Evolutionary conservation across 176 grass and related monocot genomes (phyloP).

Genomic region (Secale cereale): DNA sequence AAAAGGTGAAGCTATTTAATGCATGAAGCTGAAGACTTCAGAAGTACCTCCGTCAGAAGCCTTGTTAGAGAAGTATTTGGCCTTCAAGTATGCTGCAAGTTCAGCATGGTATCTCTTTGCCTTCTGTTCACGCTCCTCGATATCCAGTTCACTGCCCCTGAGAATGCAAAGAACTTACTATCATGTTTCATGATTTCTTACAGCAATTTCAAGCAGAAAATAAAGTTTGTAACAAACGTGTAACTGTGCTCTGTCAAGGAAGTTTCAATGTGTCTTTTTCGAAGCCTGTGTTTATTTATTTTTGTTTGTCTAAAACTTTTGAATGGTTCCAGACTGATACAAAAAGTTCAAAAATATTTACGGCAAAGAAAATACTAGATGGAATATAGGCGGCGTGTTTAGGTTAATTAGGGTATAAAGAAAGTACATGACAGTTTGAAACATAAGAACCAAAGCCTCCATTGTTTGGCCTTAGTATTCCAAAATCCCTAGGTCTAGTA

Average conservation of each 20-base stretch:
- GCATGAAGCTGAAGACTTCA: background rate
- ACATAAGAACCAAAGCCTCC: background rate
- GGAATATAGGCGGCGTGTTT: background rate
- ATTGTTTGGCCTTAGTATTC: slow-evolving; percentile 3
- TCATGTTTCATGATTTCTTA: slow-evolving; percentile 6
- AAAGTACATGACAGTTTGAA: background rate
- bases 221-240: slow-evolving; percentile 9
- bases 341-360: too few species aligned
- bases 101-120: slow-evolving; percentile 46
- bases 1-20: background rate
- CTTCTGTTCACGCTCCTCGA: slow-evolving; percentile 42
- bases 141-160: slow-evolving; percentile 34
- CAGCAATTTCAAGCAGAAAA: slow-evolving; percentile 3
- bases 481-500: background rate
- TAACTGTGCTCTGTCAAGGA: background rate
- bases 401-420: background rate
- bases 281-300: too few species aligned
- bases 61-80: slow-evolving; percentile 71
- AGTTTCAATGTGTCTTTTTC: too few species aligned
- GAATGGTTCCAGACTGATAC: background rate
- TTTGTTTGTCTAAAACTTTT: background rate
- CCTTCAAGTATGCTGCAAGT: slow-evolving; percentile 51
- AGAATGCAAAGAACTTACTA: background rate
- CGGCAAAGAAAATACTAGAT: too few species aligned
- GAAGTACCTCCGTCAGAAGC: slow-evolving; percentile 53